Evolutionary conservation across 1,284 basidiomycete species (phyloP).

Genomic region (Boletus sp.): DNA sequence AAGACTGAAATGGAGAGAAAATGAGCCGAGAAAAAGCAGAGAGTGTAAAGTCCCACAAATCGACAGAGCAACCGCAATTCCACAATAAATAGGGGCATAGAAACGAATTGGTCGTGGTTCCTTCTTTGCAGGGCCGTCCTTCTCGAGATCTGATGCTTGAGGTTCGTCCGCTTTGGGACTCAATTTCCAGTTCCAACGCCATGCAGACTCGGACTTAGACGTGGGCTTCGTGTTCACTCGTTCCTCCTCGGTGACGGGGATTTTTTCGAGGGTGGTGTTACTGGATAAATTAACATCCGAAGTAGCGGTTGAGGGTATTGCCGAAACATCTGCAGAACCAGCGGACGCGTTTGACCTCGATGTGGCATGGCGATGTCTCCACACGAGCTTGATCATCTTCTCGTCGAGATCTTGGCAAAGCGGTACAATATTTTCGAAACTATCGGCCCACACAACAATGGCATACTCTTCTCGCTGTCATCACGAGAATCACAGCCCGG

Average conservation of each 20-base stretch:
- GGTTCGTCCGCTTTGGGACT: slow-evolving; percentile 28
- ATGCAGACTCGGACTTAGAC: slow-evolving; percentile 18
- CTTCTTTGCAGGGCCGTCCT: slow-evolving; percentile 35
- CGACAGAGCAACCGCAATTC: slow-evolving; percentile 61
- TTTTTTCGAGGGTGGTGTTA: slow-evolving; percentile 28
- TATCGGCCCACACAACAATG: slow-evolving; percentile 75
- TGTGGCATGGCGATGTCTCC: slow-evolving; percentile 41
- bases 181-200: slow-evolving; percentile 32
- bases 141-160: slow-evolving; percentile 39
- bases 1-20: slow-evolving; percentile 46
- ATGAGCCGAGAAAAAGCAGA: slow-evolving; percentile 21
- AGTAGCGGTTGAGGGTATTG: slow-evolving; percentile 34
- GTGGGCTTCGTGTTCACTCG: slow-evolving; percentile 3
- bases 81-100: slow-evolving; percentile 77
- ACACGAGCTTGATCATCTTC: slow-evolving; percentile 74
- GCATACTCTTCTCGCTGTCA: slow-evolving; percentile 65
- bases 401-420: slow-evolving; percentile 74
- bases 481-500: background rate
- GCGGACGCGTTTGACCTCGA: slow-evolving; percentile 2
- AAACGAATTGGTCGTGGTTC: slow-evolving; percentile 58
- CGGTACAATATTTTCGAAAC: slow-evolving; percentile 66
- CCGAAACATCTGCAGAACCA: slow-evolving; percentile 19
- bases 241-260: slow-evolving; percentile 34
- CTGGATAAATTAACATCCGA: slow-evolving; percentile 53
- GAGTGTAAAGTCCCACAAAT: slow-evolving; percentile 46